A percentile compares a stretch with the other conserved stretches of the same genome.
Evolutionary conservation across 768 basidiomycete genomes (phyloP).

Genomic region (Xerocomellus intermedius): DNA sequence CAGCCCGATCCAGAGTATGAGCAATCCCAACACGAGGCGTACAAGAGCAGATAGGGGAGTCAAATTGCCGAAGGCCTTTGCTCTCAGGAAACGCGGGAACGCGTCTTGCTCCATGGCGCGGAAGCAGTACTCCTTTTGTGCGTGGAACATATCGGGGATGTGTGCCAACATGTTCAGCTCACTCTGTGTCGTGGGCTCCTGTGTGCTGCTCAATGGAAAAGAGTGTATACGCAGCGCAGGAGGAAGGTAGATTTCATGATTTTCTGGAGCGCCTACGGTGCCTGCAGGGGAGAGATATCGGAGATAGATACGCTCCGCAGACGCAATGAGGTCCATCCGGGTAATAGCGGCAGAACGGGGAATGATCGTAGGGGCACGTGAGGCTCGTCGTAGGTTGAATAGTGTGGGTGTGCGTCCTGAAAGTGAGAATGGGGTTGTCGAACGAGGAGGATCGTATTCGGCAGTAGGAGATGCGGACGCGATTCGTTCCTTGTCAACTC

Average conservation of each 20-base stretch:
- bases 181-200: constrained; percentile 64
- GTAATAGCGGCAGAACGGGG: constrained; percentile 89
- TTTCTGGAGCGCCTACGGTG: constrained; percentile 75
- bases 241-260: constrained; percentile 98
- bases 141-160: constrained; percentile 94
- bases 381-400: constrained; percentile 73
- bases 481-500: constrained; percentile 35
- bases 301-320: constrained; percentile 94
- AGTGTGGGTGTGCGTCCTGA: constrained; percentile 74
- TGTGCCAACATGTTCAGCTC: constrained; percentile 81
- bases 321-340: constrained; percentile 84
- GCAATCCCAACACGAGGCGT: constrained; percentile 78
- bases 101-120: constrained; percentile 95
- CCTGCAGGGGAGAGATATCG: constrained; percentile 87
- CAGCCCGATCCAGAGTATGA: constrained; percentile 94
- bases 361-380: constrained; percentile 91
- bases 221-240: constrained; percentile 86
- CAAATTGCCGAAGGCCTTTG: constrained; percentile 97
- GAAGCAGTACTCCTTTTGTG: constrained; percentile 97
- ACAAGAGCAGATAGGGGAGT: constrained; percentile 89
- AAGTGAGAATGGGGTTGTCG: constrained; percentile 77
- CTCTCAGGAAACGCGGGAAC: constrained; percentile 89
- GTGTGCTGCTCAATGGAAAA: constrained; percentile 78
- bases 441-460: constrained; percentile 54
- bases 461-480: constrained; percentile 46